Conservation (phyloP, 2,329 filamentous ascomycete genomes). For the Colletotrichum sp. region DNA sequence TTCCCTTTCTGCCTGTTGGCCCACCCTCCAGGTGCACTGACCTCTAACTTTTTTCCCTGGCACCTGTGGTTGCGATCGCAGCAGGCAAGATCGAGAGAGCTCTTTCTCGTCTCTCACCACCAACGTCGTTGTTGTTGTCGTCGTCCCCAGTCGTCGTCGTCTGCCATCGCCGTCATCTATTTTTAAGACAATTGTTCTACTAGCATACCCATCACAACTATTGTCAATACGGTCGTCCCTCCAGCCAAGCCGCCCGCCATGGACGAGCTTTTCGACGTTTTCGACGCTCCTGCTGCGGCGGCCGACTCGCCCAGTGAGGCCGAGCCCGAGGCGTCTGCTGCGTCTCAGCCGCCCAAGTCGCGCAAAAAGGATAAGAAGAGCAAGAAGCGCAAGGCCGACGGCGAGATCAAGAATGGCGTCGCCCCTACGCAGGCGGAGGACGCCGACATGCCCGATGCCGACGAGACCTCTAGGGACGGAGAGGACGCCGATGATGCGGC, state of each 20-base stretch:
- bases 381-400: slow-evolving; percentile 89
- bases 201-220: no score
- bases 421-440: slow-evolving; percentile 34
- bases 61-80: neutral
- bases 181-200: neutral
- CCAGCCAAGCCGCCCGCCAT: slow-evolving; percentile 42
- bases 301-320: slow-evolving; percentile 44
- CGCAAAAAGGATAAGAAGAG: slow-evolving; percentile 64
- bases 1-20: neutral
- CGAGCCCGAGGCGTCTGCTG: slow-evolving; percentile 33
- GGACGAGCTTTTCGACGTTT: slow-evolving; percentile 85
- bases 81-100: slow-evolving; percentile 2
- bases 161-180: no score
- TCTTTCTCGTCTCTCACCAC: neutral
- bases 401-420: slow-evolving; percentile 67
- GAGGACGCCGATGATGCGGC: slow-evolving; percentile 32
- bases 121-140: neutral
- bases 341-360: slow-evolving; percentile 36
- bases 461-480: slow-evolving; percentile 44
- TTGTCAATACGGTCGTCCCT: neutral
- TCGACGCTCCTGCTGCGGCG: slow-evolving; percentile 66
- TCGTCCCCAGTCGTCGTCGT: neutral
- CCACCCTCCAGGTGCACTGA: neutral
- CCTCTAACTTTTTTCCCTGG: neutral
- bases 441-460: slow-evolving; percentile 49